These are phyloP conservation scores for Tubosaeta sp. DNA, from an alignment of 768 basidiomycete species.

Conservation along the genomic window DNA sequence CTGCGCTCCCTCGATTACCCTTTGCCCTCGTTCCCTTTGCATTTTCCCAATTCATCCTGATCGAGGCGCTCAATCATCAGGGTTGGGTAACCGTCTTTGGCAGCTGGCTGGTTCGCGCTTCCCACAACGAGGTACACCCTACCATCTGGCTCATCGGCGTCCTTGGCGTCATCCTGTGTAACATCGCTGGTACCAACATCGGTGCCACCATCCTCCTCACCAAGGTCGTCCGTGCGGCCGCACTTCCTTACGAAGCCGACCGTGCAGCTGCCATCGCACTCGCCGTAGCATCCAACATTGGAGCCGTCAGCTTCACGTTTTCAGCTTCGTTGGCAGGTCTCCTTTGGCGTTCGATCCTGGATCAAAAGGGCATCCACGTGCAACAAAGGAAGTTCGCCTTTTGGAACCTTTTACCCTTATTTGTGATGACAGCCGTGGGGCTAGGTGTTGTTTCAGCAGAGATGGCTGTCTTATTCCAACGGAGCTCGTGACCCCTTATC, in stretches of 20 bases:
- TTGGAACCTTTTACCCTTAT: constrained; percentile 66
- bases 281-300: constrained; percentile 85
- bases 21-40: constrained; percentile 86
- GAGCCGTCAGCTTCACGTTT: constrained; percentile 87
- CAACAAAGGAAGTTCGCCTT: constrained; percentile 59
- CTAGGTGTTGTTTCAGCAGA: constrained; percentile 72
- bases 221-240: constrained; percentile 60
- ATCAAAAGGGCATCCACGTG: constrained; percentile 66
- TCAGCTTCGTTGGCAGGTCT: constrained; percentile 86
- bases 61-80: constrained; percentile 73
- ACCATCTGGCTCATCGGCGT: constrained; percentile 67
- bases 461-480: constrained; percentile 52
- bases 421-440: constrained; percentile 62
- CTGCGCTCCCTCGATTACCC: constrained; percentile 65
- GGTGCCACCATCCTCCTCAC: constrained; percentile 88
- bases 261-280: constrained; percentile 67
- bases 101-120: constrained; percentile 53
- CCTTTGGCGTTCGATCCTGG: constrained; percentile 73
- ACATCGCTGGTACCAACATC: constrained; percentile 85
- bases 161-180: constrained; percentile 71
- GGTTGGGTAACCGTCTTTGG: constrained; percentile 90
- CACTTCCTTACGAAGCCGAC: constrained; percentile 28
- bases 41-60: constrained; percentile 92
- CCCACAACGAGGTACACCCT: constrained; percentile 38
- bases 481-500: neutral